Evolutionary conservation across 169 alveolate genomes (phyloP), one percentile per base, ranked within the genome.

Genomic region (Cystoisospora suis): DNA sequence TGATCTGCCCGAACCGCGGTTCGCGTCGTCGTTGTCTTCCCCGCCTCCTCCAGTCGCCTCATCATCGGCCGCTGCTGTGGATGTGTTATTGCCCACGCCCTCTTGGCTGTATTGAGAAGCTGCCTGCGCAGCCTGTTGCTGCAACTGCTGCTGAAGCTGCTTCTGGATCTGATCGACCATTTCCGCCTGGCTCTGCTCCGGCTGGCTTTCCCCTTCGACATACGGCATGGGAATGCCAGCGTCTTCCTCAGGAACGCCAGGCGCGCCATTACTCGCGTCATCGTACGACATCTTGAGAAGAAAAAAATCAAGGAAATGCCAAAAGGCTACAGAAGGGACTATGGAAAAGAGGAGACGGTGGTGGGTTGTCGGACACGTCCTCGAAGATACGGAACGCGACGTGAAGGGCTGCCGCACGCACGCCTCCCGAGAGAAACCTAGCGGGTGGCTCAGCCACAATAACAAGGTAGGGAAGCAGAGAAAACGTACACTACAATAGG

Each of bases 211-310:
- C 27, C 44, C 77, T 44, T 65, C 77, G 77, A 65, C 77, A 17
- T 17, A 65, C n/a, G 77, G 77, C 3, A 65, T 36, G 6, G 77
- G 77, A 65, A 65, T 65, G 36, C 77, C 77, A 3, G 77, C n/a
- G 77, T 65, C 77, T 15, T 65, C 77, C 34, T 65, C 77, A 44
- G 77, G 77, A 20, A 65, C 34, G 44, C 75, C n/a, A 12, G 61
- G 45, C 1, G 77, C 40, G 77, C 77, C 77, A 44, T 65, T 65
- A 44, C 34, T 65, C 44, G 38, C 45, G 6, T 23, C 38, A 44
- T 65, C 77, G 77, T 32, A 65, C 5, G 77, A 36, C 77, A 65
- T 65, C 29, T 59, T 53, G 65, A 20, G 20, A 53, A 53, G 72
- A 36, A n/a, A 44, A 65, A 44, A 36, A 9, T 2, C 61, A 9